These are phyloP conservation scores for Yamadazyma friedrichii DNA, from an alignment of 1,139 yeast species.

Conservation along the genomic window DNA sequence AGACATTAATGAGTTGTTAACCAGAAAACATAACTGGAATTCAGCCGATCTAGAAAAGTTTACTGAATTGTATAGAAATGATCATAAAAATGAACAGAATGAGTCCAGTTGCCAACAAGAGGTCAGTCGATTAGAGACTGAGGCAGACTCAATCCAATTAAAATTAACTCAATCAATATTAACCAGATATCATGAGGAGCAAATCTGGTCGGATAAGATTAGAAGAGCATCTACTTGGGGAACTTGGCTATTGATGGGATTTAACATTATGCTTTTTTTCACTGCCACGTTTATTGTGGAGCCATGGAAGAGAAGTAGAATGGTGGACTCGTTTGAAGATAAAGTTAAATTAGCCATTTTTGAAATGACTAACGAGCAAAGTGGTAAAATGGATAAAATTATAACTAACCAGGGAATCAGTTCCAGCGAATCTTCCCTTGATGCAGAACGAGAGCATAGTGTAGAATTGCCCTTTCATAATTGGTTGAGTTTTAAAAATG, in stretches of 20 bases:
- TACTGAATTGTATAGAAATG: conserved; percentile 76
- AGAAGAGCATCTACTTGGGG: conserved; percentile 97
- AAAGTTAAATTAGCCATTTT: conserved; percentile 62
- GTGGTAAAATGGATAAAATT: conserved; percentile 17
- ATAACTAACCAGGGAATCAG: conserved; percentile 6
- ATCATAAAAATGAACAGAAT: conserved; percentile 67
- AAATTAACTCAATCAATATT: conserved; percentile 74
- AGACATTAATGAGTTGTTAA: conserved; percentile 84
- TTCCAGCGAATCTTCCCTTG: neutral
- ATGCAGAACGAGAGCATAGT: neutral
- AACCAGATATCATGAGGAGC: conserved; percentile 93
- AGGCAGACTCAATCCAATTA: conserved; percentile 69
- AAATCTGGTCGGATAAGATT: conserved; percentile 96
- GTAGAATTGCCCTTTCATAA: conserved; percentile 5
- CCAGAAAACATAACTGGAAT: conserved; percentile 82
- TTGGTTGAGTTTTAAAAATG: conserved; percentile 20
- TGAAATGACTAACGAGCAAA: conserved; percentile 22
- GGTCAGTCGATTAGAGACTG: conserved; percentile 57
- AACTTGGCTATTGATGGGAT: conserved; percentile 85
- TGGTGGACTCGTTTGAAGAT: conserved; percentile 81
- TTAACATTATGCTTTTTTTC: conserved; percentile 74
- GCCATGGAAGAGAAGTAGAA: conserved; percentile 86
- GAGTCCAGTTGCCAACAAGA: conserved; percentile 54
- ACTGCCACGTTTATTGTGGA: conserved; percentile 85
- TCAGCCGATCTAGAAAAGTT: conserved; percentile 78